Evolutionary conservation across 2,329 filamentous ascomycete species (phyloP), one percentile per base, ranked within the genome.

Genomic region (Pseudogymnoascus sp.): DNA sequence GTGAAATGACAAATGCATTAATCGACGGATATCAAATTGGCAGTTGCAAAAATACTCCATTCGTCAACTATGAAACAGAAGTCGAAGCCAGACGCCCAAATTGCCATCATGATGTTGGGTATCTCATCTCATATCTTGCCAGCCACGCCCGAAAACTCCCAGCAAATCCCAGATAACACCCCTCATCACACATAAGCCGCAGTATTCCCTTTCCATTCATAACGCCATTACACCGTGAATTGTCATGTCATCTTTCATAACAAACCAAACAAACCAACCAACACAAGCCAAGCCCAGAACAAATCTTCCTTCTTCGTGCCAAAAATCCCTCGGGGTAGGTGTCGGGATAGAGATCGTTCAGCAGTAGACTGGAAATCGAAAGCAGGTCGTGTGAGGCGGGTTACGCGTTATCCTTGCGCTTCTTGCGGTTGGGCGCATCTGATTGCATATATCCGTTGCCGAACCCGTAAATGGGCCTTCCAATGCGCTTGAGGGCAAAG

Each of bases 391-490:
- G 24, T 8, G 41, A n/a, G 2, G 21, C 8, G 1, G 8, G 3
- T 21, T 58, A 17, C 17, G 2, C 1, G 17, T 4, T 24, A 2
- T 58, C 15, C 31, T 58, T 58, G 1, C 54, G 15, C 54, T 36
- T 58, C 21, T 37, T 58, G 4, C 31, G 21, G 2, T 37, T 58
- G 0, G 54, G 54, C 4, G 54, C 36, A 2, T 39, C 41, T 0
- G 58, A 31, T n/a, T 39, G 35, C 4, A 41, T 8, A 13, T 59
- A 40, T 0, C 78, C 75, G 0, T 74, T 75, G 24, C 83, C 83
- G 39, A 85, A 86, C 0, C 84, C 84, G 61, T 84, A 86, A 1
- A 86, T 78, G 0, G 83, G 81, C 0, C 73, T 69, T 0, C 84
- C 83, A 2, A 80, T 72, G 0, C 77, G 71, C 0, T 72, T 72